phyloP scores from a whole-genome alignment of 202 grass and related monocot species.

The Carex sylvatica region DNA sequence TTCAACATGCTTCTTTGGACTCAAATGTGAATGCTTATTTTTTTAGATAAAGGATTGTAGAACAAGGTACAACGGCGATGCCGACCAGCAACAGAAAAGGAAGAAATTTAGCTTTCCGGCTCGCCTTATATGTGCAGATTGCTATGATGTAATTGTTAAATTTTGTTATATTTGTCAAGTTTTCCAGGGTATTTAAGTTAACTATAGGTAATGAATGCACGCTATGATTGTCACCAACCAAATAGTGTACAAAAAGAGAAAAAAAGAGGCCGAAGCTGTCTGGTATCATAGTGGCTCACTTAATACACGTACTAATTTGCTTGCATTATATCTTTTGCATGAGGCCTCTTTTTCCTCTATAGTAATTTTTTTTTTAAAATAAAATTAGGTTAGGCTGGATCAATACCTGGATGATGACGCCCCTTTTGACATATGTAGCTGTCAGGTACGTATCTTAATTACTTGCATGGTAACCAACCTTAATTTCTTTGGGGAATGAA shows the following conservation, averaged over 20 bases:
- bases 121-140: slow-evolving; percentile 94
- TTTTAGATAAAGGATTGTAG: slow-evolving; percentile 84
- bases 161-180: background rate
- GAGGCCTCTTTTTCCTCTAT: background rate
- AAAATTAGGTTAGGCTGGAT: slow-evolving; percentile 62
- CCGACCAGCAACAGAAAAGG: slow-evolving; percentile 65
- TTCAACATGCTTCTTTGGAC: background rate
- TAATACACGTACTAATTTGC: background rate
- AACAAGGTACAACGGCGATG: slow-evolving; percentile 87
- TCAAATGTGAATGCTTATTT: slow-evolving; percentile 7
- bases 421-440: slow-evolving; percentile 92
- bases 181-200: background rate
- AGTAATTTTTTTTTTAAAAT: slow-evolving; percentile 2
- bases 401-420: slow-evolving; percentile 78
- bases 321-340: background rate
- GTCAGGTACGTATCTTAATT: slow-evolving; percentile 51
- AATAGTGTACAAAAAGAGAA: background rate
- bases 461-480: background rate
- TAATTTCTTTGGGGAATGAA: background rate
- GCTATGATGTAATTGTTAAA: slow-evolving; percentile 64
- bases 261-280: background rate
- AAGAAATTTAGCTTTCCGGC: slow-evolving; percentile 95
- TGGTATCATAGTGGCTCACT: background rate
- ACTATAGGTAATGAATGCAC: background rate
- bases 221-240: background rate